These are phyloP conservation scores for Oxyria digyna DNA, from an alignment of 148 eudicot species.

Conservation along the genomic window DNA sequence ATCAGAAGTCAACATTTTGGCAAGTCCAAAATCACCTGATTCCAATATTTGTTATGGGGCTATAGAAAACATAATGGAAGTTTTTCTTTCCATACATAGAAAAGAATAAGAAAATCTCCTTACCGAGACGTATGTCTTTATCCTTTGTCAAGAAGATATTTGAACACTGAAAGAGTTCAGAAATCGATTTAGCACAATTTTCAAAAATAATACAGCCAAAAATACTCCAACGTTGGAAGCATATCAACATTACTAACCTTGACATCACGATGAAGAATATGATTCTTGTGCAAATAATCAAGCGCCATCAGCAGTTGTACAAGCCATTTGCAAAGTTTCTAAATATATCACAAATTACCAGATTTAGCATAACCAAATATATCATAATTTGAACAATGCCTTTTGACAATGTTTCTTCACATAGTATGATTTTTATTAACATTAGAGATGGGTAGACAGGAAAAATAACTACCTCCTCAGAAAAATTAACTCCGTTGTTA, in stretches of 20 bases:
- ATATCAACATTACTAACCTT: slow-evolving; percentile 39
- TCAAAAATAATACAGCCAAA: neutral
- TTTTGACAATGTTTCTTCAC: neutral
- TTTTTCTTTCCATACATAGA: neutral
- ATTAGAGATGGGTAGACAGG: neutral
- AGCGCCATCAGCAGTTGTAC: slow-evolving; percentile 96
- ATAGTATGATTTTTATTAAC: neutral
- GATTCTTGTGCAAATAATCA: slow-evolving; percentile 76
- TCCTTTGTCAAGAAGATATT: slow-evolving; percentile 91
- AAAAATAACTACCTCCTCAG: slow-evolving; percentile 80
- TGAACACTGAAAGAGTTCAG: slow-evolving; percentile 57
- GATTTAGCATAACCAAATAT: neutral
- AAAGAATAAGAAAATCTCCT: slow-evolving; percentile 8
- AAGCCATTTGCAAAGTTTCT: slow-evolving; percentile 97
- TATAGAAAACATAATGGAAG: neutral
- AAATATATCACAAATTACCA: slow-evolving; percentile 13
- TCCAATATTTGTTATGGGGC: slow-evolving; percentile 7
- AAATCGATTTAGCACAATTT: slow-evolving; percentile 1
- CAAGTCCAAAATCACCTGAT: slow-evolving; percentile 99
- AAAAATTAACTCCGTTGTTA: slow-evolving; percentile 55
- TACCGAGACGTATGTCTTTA: slow-evolving; percentile 91
- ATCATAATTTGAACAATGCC: neutral
- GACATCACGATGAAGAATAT: slow-evolving; percentile 97
- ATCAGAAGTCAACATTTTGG: slow-evolving; percentile 85
- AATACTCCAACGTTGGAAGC: neutral